Conservation (phyloP, 139 green algal species). For the Chlamydomonas applanata region DNA sequence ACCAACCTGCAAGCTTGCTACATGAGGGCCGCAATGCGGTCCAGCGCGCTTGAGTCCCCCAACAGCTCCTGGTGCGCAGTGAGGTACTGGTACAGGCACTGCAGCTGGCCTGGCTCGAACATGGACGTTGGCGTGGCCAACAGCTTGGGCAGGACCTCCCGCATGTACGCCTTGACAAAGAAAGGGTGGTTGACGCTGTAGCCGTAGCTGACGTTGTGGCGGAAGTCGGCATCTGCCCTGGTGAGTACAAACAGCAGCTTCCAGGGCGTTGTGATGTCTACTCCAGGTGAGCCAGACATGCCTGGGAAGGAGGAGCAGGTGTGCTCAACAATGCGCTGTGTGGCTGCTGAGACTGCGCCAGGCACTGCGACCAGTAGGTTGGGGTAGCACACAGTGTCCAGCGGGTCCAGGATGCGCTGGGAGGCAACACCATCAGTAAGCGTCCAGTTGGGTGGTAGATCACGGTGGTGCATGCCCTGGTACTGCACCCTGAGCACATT, state of each 20-base stretch:
- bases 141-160: slow-evolving; percentile 21
- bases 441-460: slow-evolving; percentile 3
- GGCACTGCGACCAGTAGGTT: slow-evolving; percentile 8
- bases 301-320: slow-evolving; percentile 24
- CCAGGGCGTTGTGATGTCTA: slow-evolving; percentile 12
- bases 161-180: slow-evolving; percentile 21
- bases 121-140: slow-evolving; percentile 10
- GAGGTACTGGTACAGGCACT: slow-evolving; percentile 16
- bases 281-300: slow-evolving; percentile 13
- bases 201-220: slow-evolving; percentile 8
- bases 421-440: not conserved
- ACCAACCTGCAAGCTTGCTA: too few species aligned
- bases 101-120: slow-evolving; percentile 7
- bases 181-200: slow-evolving; percentile 18
- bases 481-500: not conserved
- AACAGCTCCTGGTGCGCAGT: slow-evolving; percentile 10
- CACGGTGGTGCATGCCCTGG: not conserved
- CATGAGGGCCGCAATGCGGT: not conserved
- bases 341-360: not conserved
- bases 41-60: not conserved
- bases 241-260: slow-evolving; percentile 19
- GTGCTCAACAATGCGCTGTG: slow-evolving; percentile 20
- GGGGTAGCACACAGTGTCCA: slow-evolving; percentile 18
- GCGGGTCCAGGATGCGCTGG: slow-evolving; percentile 9
- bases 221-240: slow-evolving; percentile 17